phyloP scores from a whole-genome alignment of 495 filamentous ascomycete species.

The Penicillium macrosclerotiorum region DNA sequence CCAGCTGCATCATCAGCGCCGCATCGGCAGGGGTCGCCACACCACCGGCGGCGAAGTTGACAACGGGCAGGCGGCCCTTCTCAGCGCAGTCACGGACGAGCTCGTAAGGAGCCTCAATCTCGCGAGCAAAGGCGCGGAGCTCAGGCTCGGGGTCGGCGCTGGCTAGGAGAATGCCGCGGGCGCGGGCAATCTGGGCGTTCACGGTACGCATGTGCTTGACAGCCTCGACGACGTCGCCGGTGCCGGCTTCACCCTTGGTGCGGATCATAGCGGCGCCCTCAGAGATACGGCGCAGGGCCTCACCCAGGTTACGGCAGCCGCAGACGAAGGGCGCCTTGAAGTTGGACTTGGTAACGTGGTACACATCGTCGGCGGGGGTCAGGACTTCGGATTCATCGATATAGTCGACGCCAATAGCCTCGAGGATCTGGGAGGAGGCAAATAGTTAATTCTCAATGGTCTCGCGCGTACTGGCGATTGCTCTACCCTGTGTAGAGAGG shows the following conservation, averaged over 20 bases:
- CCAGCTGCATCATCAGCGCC: conserved; percentile 98
- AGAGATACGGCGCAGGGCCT: conserved; percentile 85
- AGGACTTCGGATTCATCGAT: conserved; percentile 97
- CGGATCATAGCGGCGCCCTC: conserved; percentile 99
- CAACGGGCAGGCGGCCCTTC: conserved; percentile 86
- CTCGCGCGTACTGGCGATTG: not conserved
- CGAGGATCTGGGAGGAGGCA: conserved; percentile 65
- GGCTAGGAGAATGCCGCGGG: conserved; percentile 56
- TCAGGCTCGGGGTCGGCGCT: conserved; percentile 69
- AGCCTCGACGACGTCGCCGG: conserved; percentile 96
- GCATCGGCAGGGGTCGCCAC: conserved; percentile 96
- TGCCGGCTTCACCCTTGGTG: conserved; percentile 97
- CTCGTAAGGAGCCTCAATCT: conserved; percentile 71
- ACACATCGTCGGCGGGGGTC: conserved; percentile 84
- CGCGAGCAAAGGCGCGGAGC: conserved; percentile 73
- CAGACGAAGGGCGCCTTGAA: conserved; percentile 94
- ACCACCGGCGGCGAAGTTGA: conserved; percentile 98
- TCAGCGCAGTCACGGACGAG: conserved; percentile 82
- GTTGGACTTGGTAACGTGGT: conserved; percentile 86
- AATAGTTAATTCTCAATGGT: conserved; percentile 5
- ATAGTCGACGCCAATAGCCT: conserved; percentile 93
- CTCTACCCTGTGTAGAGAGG: not conserved
- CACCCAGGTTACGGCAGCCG: conserved; percentile 91
- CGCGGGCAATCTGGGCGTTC: conserved; percentile 75
- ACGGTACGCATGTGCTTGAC: conserved; percentile 95